phyloP scores from a whole-genome alignment of 768 basidiomycete species.

The Macrolepiota fuliginosa region DNA sequence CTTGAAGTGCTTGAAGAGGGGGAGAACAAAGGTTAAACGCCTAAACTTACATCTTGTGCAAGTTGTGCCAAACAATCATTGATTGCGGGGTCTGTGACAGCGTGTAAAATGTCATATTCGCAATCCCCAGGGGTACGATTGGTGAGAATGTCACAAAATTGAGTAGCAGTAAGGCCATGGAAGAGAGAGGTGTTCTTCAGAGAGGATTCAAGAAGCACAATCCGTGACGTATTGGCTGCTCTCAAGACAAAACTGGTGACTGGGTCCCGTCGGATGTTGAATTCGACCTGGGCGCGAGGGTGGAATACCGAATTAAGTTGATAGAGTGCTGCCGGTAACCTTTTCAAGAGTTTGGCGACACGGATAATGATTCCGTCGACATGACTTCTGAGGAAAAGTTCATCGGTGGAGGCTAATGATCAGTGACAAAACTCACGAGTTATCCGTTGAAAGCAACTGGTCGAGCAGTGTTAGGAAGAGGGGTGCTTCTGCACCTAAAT shows the following conservation, averaged over 20 bases:
- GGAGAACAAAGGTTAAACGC: too few relatives aligned
- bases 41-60: background rate
- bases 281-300: background rate
- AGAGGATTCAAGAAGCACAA: background rate
- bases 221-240: background rate
- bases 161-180: background rate
- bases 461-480: background rate
- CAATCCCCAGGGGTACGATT: background rate
- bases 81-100: background rate
- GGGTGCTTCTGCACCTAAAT: background rate
- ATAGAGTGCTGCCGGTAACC: background rate
- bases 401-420: too few relatives aligned
- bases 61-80: background rate
- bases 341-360: background rate
- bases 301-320: background rate
- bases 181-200: background rate
- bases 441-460: background rate
- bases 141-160: background rate
- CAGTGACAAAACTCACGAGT: background rate
- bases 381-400: background rate
- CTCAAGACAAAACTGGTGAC: background rate
- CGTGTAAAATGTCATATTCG: background rate
- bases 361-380: background rate
- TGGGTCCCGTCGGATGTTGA: background rate
- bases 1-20: too few relatives aligned